Percentiles rank a stretch among this genome's conserved stretches.
Conservation (phyloP, 1,284 basidiomycete species). For the Tilletia caries region DNA sequence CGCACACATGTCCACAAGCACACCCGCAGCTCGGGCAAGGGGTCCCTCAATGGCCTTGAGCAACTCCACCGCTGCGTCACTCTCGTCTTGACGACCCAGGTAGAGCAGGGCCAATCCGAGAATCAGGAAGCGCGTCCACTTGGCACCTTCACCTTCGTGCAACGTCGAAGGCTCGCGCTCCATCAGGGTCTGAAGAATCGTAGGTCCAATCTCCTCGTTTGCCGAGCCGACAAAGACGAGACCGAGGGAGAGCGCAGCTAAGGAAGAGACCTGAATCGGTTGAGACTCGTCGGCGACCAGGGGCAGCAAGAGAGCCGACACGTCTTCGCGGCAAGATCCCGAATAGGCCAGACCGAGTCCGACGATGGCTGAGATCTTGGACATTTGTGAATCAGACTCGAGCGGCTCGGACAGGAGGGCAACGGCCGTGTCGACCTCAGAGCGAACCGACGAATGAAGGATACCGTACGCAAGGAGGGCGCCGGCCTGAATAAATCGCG, state of each 20-base stretch:
- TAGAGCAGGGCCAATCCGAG: conserved; percentile 87
- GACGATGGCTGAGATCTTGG: conserved; percentile 81
- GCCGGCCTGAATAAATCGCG: conserved; percentile 65
- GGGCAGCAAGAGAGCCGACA: conserved; percentile 56
- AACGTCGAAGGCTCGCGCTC: conserved; percentile 51
- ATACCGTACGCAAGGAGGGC: conserved; percentile 93
- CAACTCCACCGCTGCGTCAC: conserved; percentile 91
- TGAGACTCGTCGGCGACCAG: conserved; percentile 49
- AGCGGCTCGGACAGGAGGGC: conserved; percentile 88
- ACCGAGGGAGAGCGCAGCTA: conserved; percentile 83
- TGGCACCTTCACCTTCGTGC: conserved; percentile 52
- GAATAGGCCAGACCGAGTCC: conserved; percentile 79
- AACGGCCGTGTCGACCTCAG: conserved; percentile 88
- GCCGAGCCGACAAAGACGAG: conserved; percentile 95
- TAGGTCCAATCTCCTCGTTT: conserved; percentile 85
- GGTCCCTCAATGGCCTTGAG: conserved; percentile 93
- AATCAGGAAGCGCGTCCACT: conserved; percentile 89
- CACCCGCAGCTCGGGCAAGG: conserved; percentile 82
- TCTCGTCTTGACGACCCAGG: conserved; percentile 65
- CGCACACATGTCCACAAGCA: conserved; percentile 89
- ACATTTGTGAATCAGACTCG: conserved; percentile 76
- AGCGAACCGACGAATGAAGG: conserved; percentile 81
- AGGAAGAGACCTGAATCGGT: conserved; percentile 83
- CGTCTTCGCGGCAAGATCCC: conserved; percentile 83
- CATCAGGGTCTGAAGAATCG: conserved; percentile 90